Base-by-base conservation (phyloP, 371 early-diverging fungal species). In the Fennellomyces sp. region DNA sequence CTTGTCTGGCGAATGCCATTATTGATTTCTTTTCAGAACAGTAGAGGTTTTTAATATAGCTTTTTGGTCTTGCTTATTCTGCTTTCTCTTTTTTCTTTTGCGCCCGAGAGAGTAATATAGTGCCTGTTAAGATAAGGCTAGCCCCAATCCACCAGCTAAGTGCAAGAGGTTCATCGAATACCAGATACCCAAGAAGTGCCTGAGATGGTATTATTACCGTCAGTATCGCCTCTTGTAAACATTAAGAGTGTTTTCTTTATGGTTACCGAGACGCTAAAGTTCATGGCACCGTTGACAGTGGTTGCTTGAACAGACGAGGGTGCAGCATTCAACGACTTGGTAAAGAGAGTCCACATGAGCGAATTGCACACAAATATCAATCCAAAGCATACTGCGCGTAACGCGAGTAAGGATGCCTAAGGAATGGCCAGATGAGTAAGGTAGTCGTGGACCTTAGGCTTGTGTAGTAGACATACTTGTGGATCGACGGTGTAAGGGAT, bases 101-200 rank as follows among this genome's bases (percentile, higher is more conserved):
- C 15, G 72, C 57, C 31, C 70, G 66, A 21, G 76, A 76, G 23
- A 85, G 66, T 31, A 88, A 63, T 15, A 88, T 73, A 1, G 86
- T 84, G 6, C 88, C 88, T 19, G 77, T 45, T 27, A 86, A 78
- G 45, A 91, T 91, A 50, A 91, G 68, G 58, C 86, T 83, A 0
- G 90, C 91, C 5, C 92, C 92, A 38, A 79, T 72, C 91, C 92
- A 91, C 92, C 92, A 92, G 61, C 83, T 81, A 51, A 88, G 36
- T 6, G 86, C 76, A 56, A 92, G 67, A 0, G 83, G 82, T 41
- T 92, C 91, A 52, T 84, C 76, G 63, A 92, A 92, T 13, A 90
- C 66, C 2, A 84, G 50, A 49, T 81, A 76, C 4, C 92, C 91
- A 11, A 88, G 61, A 12, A 88, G 65, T 13, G 91, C 92, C 88